Evolutionary conservation across 2,329 filamentous ascomycete species (phyloP).

Genomic region (Exophiala sp.): DNA sequence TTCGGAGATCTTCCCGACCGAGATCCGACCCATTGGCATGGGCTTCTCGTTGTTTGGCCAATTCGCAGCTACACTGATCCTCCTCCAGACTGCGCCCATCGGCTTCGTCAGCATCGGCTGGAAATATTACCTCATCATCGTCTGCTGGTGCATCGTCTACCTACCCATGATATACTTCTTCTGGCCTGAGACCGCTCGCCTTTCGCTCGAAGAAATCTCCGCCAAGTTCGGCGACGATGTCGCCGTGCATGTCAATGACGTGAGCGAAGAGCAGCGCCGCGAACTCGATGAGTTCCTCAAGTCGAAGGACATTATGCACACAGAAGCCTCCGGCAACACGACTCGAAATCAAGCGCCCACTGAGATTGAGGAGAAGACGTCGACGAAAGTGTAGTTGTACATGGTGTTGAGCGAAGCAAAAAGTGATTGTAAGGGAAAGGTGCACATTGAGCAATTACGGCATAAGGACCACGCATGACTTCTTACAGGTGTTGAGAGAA

Average conservation of each 20-base stretch:
- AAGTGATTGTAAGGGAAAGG: too few species aligned
- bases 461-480: too few species aligned
- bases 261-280: constrained; percentile 37
- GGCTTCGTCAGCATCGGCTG: constrained; percentile 47
- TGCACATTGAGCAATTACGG: too few species aligned
- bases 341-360: background rate
- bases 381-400: background rate
- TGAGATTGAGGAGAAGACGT: constrained; percentile 7
- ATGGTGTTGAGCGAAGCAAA: background rate
- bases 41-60: constrained; percentile 52
- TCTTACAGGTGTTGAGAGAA: too few species aligned
- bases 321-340: background rate
- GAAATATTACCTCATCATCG: constrained; percentile 44
- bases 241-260: constrained; percentile 45
- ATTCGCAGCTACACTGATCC: constrained; percentile 48
- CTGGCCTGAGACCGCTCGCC: constrained; percentile 36
- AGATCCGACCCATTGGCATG: constrained; percentile 52
- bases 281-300: constrained; percentile 22
- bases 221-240: constrained; percentile 51
- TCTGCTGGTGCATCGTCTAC: constrained; percentile 37
- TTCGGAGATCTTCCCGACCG: constrained; percentile 46
- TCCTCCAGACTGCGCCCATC: constrained; percentile 46
- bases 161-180: constrained; percentile 37
- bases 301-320: constrained; percentile 14
- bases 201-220: constrained; percentile 47